A percentile compares a stretch with the other conserved stretches of the same genome.
phyloP scores from a whole-genome alignment of 2,329 filamentous ascomycete species.

The Nectriaceae sp. region DNA sequence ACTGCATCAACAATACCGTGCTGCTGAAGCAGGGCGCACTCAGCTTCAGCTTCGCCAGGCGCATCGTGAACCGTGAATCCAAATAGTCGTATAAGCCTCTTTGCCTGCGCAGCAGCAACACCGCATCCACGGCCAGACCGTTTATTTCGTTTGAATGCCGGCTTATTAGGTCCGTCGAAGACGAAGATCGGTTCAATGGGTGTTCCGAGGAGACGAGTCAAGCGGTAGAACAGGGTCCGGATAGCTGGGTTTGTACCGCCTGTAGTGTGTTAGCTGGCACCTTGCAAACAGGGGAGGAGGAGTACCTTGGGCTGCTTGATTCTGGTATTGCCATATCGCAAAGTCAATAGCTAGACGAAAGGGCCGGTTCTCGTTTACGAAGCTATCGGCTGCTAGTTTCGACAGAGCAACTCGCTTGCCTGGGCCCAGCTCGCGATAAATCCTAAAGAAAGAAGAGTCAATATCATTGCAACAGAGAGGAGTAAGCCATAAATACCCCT shows the following conservation, averaged over 20 bases:
- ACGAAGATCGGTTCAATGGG: slow-evolving; percentile 89
- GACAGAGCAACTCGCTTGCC: slow-evolving; percentile 79
- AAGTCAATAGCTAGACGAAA: slow-evolving; percentile 90
- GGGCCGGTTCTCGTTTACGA: slow-evolving; percentile 69
- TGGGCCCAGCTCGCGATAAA: slow-evolving; percentile 86
- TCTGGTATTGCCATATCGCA: slow-evolving; percentile 96
- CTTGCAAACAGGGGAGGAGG: not conserved
- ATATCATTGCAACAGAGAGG: not conserved
- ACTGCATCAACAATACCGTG: slow-evolving; percentile 88
- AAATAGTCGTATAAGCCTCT: slow-evolving; percentile 81
- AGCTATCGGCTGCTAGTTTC: slow-evolving; percentile 77
- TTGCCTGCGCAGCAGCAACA: slow-evolving; percentile 74
- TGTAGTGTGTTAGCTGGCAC: slow-evolving; percentile 29
- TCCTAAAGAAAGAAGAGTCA: slow-evolving; percentile 51
- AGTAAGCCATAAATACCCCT: slow-evolving; percentile 48
- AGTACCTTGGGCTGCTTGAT: slow-evolving; percentile 74
- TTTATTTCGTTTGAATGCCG: slow-evolving; percentile 86
- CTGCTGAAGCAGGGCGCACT: slow-evolving; percentile 84
- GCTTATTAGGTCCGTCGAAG: slow-evolving; percentile 85
- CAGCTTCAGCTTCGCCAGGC: slow-evolving; percentile 93
- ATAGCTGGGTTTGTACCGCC: slow-evolving; percentile 88
- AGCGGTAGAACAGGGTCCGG: slow-evolving; percentile 88
- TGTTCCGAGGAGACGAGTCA: slow-evolving; percentile 73
- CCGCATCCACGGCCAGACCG: slow-evolving; percentile 65
- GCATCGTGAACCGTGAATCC: slow-evolving; percentile 83